Percentiles rank a stretch among this genome's conserved stretches.
phyloP scores from a whole-genome alignment of 163 green algal genomes.

The Prototheca cutis region DNA sequence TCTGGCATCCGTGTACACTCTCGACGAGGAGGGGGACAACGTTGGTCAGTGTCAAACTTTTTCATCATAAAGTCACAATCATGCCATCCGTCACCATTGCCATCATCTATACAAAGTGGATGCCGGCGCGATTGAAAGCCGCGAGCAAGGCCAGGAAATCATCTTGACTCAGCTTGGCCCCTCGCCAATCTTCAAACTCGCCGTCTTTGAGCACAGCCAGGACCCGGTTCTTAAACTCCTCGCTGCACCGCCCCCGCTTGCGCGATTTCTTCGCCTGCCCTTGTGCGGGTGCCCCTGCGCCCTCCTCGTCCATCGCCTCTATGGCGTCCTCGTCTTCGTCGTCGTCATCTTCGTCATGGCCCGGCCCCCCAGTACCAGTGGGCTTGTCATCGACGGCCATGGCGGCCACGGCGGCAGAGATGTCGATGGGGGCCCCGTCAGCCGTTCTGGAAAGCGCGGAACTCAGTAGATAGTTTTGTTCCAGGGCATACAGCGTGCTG shows the following conservation, averaged over 20 bases:
- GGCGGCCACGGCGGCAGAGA: neutral
- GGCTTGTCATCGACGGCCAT: neutral
- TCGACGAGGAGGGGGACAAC: too few species aligned
- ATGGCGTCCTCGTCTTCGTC: slow-evolving; percentile 18
- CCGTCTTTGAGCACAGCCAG: slow-evolving; percentile 48
- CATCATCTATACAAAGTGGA: slow-evolving; percentile 85
- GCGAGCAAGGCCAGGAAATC: slow-evolving; percentile 78
- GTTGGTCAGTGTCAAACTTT: too few species aligned
- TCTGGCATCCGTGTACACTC: too few species aligned
- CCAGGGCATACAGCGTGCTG: slow-evolving; percentile 55
- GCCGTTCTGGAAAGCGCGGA: slow-evolving; percentile 1
- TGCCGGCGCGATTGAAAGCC: slow-evolving; percentile 69
- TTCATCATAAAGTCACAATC: too few species aligned
- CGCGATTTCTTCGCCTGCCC: slow-evolving; percentile 6
- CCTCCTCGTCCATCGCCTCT: slow-evolving; percentile 16
- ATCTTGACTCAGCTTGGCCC: slow-evolving; percentile 79
- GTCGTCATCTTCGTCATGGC: slow-evolving; percentile 9
- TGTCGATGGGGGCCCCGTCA: neutral
- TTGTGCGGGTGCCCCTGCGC: neutral
- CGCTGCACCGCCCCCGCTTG: slow-evolving; percentile 23
- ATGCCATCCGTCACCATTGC: too few species aligned
- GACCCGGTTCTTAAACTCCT: slow-evolving; percentile 49
- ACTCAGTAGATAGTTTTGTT: slow-evolving; percentile 56
- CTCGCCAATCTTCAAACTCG: slow-evolving; percentile 50
- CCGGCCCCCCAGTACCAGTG: neutral